Conservation (phyloP, 805 yeast species). For the Cyberlindnera mississippiensis region DNA sequence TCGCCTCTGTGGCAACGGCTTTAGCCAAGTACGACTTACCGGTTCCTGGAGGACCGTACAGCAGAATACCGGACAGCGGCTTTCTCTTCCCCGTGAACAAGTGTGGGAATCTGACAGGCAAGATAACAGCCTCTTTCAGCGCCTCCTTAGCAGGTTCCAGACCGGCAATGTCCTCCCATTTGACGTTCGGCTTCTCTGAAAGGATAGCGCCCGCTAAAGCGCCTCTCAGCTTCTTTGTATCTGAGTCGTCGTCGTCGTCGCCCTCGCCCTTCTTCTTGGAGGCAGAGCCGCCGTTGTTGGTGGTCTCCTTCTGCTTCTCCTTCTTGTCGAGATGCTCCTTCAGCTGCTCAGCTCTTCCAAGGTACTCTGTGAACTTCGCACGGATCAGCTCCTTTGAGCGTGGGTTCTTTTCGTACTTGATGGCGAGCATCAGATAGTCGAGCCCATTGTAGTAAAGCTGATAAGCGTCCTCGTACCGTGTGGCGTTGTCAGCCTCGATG, state of each 20-base stretch:
- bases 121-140: conserved; percentile 91
- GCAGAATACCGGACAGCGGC: conserved; percentile 84
- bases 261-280: conserved; percentile 53
- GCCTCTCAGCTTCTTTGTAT: conserved; percentile 82
- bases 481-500: conserved; percentile 87
- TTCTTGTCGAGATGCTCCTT: conserved; percentile 80
- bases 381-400: conserved; percentile 85
- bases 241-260: conserved; percentile 68
- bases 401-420: conserved; percentile 90
- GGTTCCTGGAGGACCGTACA: conserved; percentile 95
- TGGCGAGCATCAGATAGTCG: conserved; percentile 92
- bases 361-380: conserved; percentile 85
- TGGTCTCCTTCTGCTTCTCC: conserved; percentile 35
- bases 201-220: conserved; percentile 91
- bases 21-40: conserved; percentile 96
- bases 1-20: conserved; percentile 98
- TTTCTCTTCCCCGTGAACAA: conserved; percentile 90
- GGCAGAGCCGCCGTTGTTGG: conserved; percentile 43
- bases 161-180: conserved; percentile 96
- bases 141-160: conserved; percentile 95
- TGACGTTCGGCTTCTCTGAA: conserved; percentile 86
- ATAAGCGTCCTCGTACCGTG: conserved; percentile 91
- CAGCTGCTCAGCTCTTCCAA: conserved; percentile 89
- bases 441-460: conserved; percentile 88
- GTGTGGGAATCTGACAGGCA: conserved; percentile 96